Evolutionary conservation across 179 eudicot species (phyloP).

Genomic region (Heliamphora pulchella): DNA sequence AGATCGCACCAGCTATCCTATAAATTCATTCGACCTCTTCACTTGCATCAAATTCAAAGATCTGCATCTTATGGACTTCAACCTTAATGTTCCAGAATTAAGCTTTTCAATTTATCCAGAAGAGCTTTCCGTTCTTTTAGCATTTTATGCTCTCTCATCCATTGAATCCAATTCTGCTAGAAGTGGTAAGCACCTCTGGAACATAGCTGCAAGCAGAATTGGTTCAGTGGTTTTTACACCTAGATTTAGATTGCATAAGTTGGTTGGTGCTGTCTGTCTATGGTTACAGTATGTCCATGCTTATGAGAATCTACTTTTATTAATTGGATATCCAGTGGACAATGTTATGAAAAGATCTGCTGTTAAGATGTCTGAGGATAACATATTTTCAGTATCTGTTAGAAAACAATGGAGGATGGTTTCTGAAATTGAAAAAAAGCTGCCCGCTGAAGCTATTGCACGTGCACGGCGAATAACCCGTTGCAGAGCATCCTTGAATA

Average conservation of each 20-base stretch:
- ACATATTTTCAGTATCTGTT: constrained; percentile 30
- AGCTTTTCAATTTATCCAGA: constrained; percentile 51
- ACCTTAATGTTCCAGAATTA: constrained; percentile 46
- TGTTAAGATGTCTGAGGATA: constrained; percentile 31
- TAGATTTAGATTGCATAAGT: constrained; percentile 34
- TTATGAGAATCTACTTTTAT: constrained; percentile 48
- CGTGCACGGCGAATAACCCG: constrained; percentile 69
- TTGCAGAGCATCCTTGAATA: constrained; percentile 33
- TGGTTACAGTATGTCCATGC: constrained; percentile 61
- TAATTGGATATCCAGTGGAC: constrained; percentile 54
- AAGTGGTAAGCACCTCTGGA: constrained; percentile 77
- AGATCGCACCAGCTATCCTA: constrained; percentile 31
- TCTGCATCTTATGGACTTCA: constrained; percentile 42
- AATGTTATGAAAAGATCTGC: constrained; percentile 26
- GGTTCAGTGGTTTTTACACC: constrained; percentile 35
- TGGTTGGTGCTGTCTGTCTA: constrained; percentile 40
- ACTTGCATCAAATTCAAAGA: constrained; percentile 39
- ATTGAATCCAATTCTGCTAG: constrained; percentile 37
- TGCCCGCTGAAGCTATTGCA: constrained; percentile 65
- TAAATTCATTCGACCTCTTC: constrained; percentile 39
- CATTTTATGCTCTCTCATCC: constrained; percentile 32
- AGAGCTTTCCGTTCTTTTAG: constrained; percentile 37
- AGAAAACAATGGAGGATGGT: constrained; percentile 45
- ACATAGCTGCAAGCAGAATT: constrained; percentile 55
- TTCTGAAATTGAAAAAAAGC: constrained; percentile 59